Conservation (phyloP, 768 basidiomycete genomes). For the Leccinum obscurum region DNA sequence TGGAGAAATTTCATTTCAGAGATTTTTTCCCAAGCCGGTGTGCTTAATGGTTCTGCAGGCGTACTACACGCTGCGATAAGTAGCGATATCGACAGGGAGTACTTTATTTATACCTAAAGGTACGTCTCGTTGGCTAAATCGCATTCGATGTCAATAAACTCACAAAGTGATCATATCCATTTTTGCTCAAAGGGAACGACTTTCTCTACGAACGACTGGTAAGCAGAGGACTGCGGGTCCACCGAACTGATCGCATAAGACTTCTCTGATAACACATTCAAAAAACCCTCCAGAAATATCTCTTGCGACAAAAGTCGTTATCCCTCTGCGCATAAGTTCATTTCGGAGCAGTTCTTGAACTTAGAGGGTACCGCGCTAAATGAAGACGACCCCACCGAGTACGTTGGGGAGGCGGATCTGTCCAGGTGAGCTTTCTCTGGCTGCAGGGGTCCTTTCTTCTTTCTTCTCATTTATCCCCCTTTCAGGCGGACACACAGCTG, state of each 20-base stretch:
- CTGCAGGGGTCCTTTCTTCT: neutral
- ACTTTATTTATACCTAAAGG: too few relatives aligned
- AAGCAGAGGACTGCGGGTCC: neutral
- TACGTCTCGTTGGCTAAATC: too few relatives aligned
- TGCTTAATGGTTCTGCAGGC: too few relatives aligned
- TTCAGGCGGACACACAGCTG: neutral
- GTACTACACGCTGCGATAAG: too few relatives aligned
- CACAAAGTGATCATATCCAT: too few relatives aligned
- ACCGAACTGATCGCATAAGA: neutral
- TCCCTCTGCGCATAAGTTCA: slow-evolving; percentile 8
- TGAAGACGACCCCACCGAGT: neutral
- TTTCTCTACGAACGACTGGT: slow-evolving; percentile 12
- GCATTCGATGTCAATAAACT: too few relatives aligned
- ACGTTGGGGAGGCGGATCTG: neutral
- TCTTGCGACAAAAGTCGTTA: slow-evolving; percentile 12
- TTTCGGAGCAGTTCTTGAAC: slow-evolving; percentile 17
- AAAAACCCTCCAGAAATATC: slow-evolving; percentile 4
- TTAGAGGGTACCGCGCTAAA: slow-evolving; percentile 6
- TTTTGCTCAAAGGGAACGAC: too few relatives aligned
- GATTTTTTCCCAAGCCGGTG: too few relatives aligned
- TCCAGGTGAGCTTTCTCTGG: neutral
- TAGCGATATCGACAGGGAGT: too few relatives aligned
- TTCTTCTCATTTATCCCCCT: neutral
- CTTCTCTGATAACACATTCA: neutral
- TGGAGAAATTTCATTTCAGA: slow-evolving; percentile 10